These are phyloP conservation scores for Dillenia suffruticosa DNA, from an alignment of 164 flowering plant species.

Conservation along the genomic window DNA sequence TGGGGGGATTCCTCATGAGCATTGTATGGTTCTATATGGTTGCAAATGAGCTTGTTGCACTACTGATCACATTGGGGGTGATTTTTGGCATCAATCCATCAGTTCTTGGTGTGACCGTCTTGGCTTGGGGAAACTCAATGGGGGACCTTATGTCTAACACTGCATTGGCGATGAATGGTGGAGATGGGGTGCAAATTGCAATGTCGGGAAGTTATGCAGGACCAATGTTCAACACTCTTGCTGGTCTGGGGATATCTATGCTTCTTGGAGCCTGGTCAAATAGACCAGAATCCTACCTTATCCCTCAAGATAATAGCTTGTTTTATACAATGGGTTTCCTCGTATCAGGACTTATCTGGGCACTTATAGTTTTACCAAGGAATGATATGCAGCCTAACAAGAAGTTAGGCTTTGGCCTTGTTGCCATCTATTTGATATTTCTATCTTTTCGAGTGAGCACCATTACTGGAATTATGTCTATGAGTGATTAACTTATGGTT, in stretches of 20 bases:
- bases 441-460: constrained; percentile 50
- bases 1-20: constrained; percentile 92
- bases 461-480: constrained; percentile 44
- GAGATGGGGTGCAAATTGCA: constrained; percentile 89
- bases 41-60: constrained; percentile 90
- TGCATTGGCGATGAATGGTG: constrained; percentile 82
- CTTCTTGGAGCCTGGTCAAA: constrained; percentile 70
- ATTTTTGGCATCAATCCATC: constrained; percentile 81
- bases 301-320: constrained; percentile 66
- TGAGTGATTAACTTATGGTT: constrained; percentile 9
- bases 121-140: constrained; percentile 99
- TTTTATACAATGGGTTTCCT: constrained; percentile 74
- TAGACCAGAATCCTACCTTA: constrained; percentile 43
- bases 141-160: constrained; percentile 85
- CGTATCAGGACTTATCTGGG: constrained; percentile 66
- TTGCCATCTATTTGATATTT: constrained; percentile 60
- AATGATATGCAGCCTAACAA: constrained; percentile 75
- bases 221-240: constrained; percentile 90
- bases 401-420: constrained; percentile 69
- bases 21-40: constrained; percentile 88
- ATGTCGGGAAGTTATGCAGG: constrained; percentile 97
- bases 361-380: constrained; percentile 59
- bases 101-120: constrained; percentile 77
- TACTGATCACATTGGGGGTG: constrained; percentile 67
- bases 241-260: constrained; percentile 83